Conservation (phyloP, 441 rosid species). For the Euphorbia schlechtendalii region DNA sequence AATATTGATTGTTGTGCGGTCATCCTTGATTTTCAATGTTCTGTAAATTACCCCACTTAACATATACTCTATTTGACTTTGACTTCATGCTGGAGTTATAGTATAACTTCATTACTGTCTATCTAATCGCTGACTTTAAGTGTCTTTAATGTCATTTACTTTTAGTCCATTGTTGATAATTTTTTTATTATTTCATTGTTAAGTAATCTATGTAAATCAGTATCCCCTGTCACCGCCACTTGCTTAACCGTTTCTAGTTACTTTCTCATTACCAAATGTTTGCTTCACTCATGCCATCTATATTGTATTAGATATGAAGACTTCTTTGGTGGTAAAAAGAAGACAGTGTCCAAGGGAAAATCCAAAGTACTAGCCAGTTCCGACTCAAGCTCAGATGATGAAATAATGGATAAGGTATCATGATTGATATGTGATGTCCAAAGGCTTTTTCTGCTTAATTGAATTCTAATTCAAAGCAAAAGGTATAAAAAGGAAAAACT, state of each 20-base stretch:
- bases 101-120: neutral
- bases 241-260: neutral
- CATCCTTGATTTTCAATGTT: neutral
- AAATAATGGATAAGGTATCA: constrained; percentile 26
- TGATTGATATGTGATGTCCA: neutral
- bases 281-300: constrained; percentile 13
- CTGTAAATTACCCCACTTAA: neutral
- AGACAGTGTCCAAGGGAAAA: constrained; percentile 29
- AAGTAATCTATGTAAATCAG: neutral
- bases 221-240: neutral
- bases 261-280: constrained; percentile 3
- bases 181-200: neutral
- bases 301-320: constrained; percentile 71
- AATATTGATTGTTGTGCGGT: no score
- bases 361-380: constrained; percentile 22
- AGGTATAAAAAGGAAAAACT: constrained; percentile 1
- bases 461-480: neutral
- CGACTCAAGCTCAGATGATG: constrained; percentile 17
- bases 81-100: neutral
- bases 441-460: neutral
- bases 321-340: constrained; percentile 54
- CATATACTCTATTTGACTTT: neutral
- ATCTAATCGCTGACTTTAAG: no score
- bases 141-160: no score
- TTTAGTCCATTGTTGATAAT: neutral